These are phyloP conservation scores for Mycogone perniciosa DNA, from an alignment of 2,329 filamentous ascomycete species.

Conservation along the genomic window DNA sequence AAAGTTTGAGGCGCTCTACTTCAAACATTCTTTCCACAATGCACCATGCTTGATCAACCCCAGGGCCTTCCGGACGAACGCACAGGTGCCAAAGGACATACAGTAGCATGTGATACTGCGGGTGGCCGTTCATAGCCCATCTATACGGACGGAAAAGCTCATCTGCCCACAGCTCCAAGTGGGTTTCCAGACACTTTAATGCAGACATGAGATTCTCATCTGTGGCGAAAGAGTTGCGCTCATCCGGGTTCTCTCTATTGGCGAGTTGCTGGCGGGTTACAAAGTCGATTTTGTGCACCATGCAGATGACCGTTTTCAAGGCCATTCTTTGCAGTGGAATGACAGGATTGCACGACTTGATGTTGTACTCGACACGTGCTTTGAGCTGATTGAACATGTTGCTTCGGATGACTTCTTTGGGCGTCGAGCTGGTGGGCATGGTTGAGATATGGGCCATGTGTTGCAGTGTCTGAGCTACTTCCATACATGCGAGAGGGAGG, in stretches of 20 bases:
- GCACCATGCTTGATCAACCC: conserved; percentile 17
- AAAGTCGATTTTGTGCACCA: conserved; percentile 31
- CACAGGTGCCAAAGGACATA: conserved; percentile 39
- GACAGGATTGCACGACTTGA: conserved; percentile 42
- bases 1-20: conserved; percentile 6
- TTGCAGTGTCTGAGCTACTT: conserved; percentile 32
- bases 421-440: conserved; percentile 5
- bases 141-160: conserved; percentile 32
- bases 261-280: conserved; percentile 25
- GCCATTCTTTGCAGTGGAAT: conserved; percentile 38
- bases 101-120: conserved; percentile 38
- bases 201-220: conserved; percentile 30
- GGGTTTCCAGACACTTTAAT: conserved; percentile 27
- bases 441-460: conserved; percentile 19
- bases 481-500: conserved; percentile 46
- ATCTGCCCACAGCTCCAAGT: conserved; percentile 24
- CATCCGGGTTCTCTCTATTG: conserved; percentile 16
- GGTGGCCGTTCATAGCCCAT: conserved; percentile 34
- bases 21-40: conserved; percentile 8
- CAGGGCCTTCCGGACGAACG: conserved; percentile 27
- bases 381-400: conserved; percentile 32
- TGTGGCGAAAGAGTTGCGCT: conserved; percentile 19
- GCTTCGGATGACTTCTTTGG: conserved; percentile 29
- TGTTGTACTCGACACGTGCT: conserved; percentile 27
- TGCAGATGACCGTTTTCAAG: conserved; percentile 21